Conservation (phyloP, 1,284 basidiomycete genomes). For the Leccinum angustisporum region DNA sequence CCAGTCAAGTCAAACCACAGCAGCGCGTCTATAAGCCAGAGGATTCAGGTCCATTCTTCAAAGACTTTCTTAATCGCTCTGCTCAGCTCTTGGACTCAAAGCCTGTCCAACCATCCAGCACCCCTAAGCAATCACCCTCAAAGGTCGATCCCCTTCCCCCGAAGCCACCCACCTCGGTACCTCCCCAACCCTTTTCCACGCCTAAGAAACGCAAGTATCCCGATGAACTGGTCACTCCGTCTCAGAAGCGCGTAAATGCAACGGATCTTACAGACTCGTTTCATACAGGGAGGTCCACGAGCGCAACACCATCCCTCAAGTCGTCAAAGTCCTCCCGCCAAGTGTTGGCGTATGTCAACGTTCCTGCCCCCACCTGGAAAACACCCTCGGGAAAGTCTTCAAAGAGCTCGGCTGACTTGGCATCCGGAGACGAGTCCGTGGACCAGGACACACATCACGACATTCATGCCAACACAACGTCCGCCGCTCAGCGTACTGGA, state of each 20-base stretch:
- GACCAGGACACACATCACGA: slow-evolving; percentile 40
- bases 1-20: slow-evolving; percentile 34
- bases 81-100: slow-evolving; percentile 35
- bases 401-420: slow-evolving; percentile 26
- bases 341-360: slow-evolving; percentile 55
- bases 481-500: slow-evolving; percentile 59
- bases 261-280: slow-evolving; percentile 1
- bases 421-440: slow-evolving; percentile 49
- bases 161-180: slow-evolving; percentile 26
- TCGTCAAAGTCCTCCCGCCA: slow-evolving; percentile 38
- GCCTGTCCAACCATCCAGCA: slow-evolving; percentile 21
- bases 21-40: slow-evolving; percentile 45
- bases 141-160: slow-evolving; percentile 13
- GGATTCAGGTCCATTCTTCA: slow-evolving; percentile 62
- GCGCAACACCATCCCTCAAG: slow-evolving; percentile 27
- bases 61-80: slow-evolving; percentile 60
- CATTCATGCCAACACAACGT: slow-evolving; percentile 38
- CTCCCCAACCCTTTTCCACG: slow-evolving; percentile 42
- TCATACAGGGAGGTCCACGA: slow-evolving; percentile 13
- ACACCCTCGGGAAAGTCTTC: slow-evolving; percentile 38
- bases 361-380: slow-evolving; percentile 50
- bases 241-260: slow-evolving; percentile 49
- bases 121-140: slow-evolving; percentile 12
- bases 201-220: slow-evolving; percentile 51
- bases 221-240: slow-evolving; percentile 49